A percentile compares a stretch with the other conserved stretches of the same genome.
Evolutionary conservation across 2,329 filamentous ascomycete genomes (phyloP).

Genomic region (Cladosporium phlei): DNA sequence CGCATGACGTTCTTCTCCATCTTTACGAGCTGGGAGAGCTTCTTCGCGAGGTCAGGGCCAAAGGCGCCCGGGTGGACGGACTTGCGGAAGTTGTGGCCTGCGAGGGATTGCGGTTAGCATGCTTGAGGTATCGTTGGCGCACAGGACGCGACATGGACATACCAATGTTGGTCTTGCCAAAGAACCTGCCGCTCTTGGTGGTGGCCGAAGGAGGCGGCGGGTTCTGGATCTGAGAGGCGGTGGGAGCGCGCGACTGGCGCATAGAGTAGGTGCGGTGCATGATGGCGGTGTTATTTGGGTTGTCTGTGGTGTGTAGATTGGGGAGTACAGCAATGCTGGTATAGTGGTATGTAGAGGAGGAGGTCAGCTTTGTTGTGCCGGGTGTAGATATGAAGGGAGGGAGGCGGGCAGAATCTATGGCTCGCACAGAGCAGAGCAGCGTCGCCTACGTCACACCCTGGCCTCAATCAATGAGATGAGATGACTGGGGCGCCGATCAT

Average conservation of each 20-base stretch:
- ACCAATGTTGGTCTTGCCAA: constrained; percentile 83
- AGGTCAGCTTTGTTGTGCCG: too few species aligned
- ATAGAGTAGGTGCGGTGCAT: constrained; percentile 99
- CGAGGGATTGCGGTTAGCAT: constrained; percentile 9
- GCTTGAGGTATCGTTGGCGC: neutral
- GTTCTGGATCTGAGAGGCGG: constrained; percentile 85
- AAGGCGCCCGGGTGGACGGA: constrained; percentile 69
- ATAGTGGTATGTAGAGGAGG: too few species aligned
- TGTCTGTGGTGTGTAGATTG: neutral
- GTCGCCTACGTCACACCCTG: too few species aligned
- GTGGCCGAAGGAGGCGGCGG: constrained; percentile 86
- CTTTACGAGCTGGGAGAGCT: constrained; percentile 95
- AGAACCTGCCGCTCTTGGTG: constrained; percentile 86
- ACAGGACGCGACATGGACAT: constrained; percentile 51
- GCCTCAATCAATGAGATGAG: too few species aligned
- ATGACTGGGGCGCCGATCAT: too few species aligned
- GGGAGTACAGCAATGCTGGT: too few species aligned
- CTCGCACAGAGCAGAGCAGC: too few species aligned
- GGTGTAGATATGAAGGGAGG: too few species aligned
- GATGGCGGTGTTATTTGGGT: constrained; percentile 23
- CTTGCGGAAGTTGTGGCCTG: constrained; percentile 67
- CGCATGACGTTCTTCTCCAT: constrained; percentile 99
- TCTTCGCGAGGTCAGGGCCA: constrained; percentile 87
- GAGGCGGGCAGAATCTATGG: too few species aligned
- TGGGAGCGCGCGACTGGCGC: constrained; percentile 94